Evolutionary conservation across 164 flowering plant genomes (phyloP), one percentile per base, ranked within the genome.

Genomic region (Umbilicus rupestris): DNA sequence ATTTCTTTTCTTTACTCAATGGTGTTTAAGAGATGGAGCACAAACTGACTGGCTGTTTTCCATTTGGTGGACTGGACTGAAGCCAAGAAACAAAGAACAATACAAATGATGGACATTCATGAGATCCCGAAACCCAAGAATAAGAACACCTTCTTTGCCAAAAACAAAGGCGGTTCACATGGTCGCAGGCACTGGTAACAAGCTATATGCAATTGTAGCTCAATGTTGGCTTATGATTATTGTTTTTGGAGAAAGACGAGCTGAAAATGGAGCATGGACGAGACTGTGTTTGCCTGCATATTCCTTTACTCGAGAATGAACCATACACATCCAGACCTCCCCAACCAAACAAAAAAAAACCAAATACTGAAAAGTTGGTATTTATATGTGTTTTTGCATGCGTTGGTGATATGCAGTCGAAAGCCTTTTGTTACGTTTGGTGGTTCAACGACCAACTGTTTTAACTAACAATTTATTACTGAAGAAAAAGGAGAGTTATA

Each of bases 51-150:
- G 11, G 10, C 19, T 57, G 46, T 45, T 73, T 68, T 66, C 69
- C 62, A 24, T 60, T 33, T 41, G 76, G 70, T 65, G 26, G 79
- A 84, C 79, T 65, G 26, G 79, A 84, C 79, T 82, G 87, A 83
- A 95, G 99, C 97, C 41, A 95, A 90, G 80, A 95, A 78, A 86
- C 99, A 94, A 83, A 83, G 97, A 73, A 94, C 92, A 15, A 87
- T 91, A 58, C 96, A 87, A 65, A 85, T 89, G 80, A 89, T 91
- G 97, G 97, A 89, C 75, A 78, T 91, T 68, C 95, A 91, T 57
- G 96, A 89, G 68, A 79, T 91, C 65, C 97, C 97, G 39, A 91
- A 91, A 71, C 93, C 92, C 44, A 94, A 85, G 84, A 87, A 87
- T 70, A 94, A 85, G 83, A 89, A 86, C 68, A 52, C 81, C 50